These are phyloP conservation scores for Ophiocordyceps camponoti-rufipedis DNA, from an alignment of 2,329 filamentous ascomycete species.

Conservation along the genomic window DNA sequence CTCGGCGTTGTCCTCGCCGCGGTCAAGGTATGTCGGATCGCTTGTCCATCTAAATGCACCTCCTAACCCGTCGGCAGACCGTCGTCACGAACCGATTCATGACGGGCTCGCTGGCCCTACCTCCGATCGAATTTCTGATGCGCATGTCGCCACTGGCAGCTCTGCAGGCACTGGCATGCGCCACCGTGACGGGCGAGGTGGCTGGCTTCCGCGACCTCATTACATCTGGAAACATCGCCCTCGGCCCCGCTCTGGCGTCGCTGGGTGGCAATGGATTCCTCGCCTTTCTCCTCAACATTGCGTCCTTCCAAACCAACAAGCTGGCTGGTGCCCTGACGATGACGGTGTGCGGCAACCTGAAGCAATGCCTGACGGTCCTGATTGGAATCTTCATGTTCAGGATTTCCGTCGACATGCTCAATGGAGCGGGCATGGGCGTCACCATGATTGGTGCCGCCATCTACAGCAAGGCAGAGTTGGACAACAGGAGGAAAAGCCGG, in stretches of 20 bases:
- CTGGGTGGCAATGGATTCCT: conserved; percentile 33
- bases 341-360: conserved; percentile 40
- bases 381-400: conserved; percentile 35
- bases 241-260: conserved; percentile 19
- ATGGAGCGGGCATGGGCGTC: conserved; percentile 36
- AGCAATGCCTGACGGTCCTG: conserved; percentile 37
- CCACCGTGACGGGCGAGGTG: conserved; percentile 33
- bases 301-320: conserved; percentile 40
- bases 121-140: conserved; percentile 40
- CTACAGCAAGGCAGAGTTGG: conserved; percentile 39
- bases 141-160: conserved; percentile 44
- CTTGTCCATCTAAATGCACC: neutral
- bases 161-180: conserved; percentile 33
- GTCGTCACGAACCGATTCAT: conserved; percentile 46
- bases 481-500: conserved; percentile 21
- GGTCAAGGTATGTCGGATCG: conserved; percentile 25
- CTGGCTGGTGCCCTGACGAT: conserved; percentile 38
- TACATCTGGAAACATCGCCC: conserved; percentile 14
- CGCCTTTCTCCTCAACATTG: conserved; percentile 36
- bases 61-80: conserved; percentile 17
- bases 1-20: conserved; percentile 35
- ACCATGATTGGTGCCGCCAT: conserved; percentile 36
- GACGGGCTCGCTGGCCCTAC: conserved; percentile 38
- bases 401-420: conserved; percentile 28
- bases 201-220: conserved; percentile 19